Conservation (phyloP, 139 green algal genomes). For the Chlorella sp. region DNA sequence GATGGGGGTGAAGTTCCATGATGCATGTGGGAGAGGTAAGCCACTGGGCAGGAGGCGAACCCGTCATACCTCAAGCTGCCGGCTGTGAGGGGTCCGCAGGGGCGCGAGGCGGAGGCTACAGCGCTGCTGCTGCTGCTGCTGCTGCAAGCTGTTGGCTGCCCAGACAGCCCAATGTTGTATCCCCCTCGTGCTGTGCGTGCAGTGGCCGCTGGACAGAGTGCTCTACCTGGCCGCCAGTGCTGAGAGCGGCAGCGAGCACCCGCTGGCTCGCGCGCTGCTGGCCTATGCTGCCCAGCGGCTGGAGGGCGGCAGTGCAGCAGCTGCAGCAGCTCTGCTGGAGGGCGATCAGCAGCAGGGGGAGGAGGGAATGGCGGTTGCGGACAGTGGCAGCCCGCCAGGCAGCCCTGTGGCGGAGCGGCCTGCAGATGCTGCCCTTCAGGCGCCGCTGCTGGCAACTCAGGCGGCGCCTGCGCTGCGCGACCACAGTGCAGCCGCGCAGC, state of each 20-base stretch:
- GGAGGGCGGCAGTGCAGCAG: background rate
- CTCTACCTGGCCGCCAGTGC: slow-evolving; percentile 65
- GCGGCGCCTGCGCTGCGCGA: background rate
- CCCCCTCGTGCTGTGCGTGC: background rate
- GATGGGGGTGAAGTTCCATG: background rate
- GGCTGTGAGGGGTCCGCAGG: no score
- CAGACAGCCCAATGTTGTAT: no score
- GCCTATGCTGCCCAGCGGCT: background rate
- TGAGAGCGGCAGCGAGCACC: slow-evolving; percentile 90
- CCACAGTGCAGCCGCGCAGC: background rate
- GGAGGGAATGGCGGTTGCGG: no score
- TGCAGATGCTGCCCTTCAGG: background rate
- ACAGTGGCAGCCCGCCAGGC: no score
- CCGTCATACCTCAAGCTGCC: no score
- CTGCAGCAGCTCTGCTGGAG: background rate
- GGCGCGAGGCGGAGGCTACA: no score
- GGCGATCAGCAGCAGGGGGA: no score
- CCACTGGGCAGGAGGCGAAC: background rate
- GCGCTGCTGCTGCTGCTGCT: no score
- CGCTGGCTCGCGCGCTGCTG: slow-evolving; percentile 83
- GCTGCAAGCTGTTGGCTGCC: no score
- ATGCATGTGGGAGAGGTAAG: background rate
- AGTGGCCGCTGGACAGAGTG: slow-evolving; percentile 40
- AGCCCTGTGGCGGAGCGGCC: no score
- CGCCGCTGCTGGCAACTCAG: background rate